phyloP scores from a whole-genome alignment of 108 stramenopile genomes.

The Fistulifera solaris region DNA sequence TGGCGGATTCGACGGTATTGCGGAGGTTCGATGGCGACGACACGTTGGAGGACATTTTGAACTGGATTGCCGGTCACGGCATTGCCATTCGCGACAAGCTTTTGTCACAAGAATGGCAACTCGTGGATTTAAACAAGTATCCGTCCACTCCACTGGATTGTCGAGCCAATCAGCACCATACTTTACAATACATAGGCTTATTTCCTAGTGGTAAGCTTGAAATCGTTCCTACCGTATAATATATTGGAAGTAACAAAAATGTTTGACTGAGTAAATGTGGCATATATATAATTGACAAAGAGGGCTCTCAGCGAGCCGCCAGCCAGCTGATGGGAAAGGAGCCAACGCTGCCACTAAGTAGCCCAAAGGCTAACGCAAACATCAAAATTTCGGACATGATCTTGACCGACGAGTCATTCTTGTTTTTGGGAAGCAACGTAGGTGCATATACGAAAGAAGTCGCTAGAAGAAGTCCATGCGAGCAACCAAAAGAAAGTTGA shows the following conservation, averaged over 20 bases:
- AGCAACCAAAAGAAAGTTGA: slow-evolving; percentile 24
- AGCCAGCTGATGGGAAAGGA: slow-evolving; percentile 27
- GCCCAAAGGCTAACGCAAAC: slow-evolving; percentile 37
- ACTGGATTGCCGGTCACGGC: slow-evolving; percentile 77
- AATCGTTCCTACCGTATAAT: slow-evolving; percentile 29
- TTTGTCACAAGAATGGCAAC: slow-evolving; percentile 50
- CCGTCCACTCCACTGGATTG: slow-evolving; percentile 38
- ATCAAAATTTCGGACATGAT: slow-evolving; percentile 33
- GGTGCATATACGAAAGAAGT: slow-evolving; percentile 32
- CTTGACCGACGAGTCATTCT: slow-evolving; percentile 15
- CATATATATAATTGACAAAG: no score
- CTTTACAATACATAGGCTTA: slow-evolving; percentile 67
- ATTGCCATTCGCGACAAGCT: slow-evolving; percentile 43
- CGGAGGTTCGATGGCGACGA: slow-evolving; percentile 77
- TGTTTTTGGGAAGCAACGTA: slow-evolving; percentile 5
- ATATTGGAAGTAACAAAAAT: no score
- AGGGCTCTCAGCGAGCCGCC: no score
- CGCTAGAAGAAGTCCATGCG: slow-evolving; percentile 35
- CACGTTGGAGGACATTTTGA: slow-evolving; percentile 54
- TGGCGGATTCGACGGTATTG: slow-evolving; percentile 30
- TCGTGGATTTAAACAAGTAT: slow-evolving; percentile 63
- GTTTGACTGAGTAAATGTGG: no score
- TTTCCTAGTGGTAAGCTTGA: slow-evolving; percentile 76
- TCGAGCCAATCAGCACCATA: slow-evolving; percentile 29
- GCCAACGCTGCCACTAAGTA: slow-evolving; percentile 30